Evolutionary conservation across 768 basidiomycete genomes (phyloP).

Genomic region (Boletus sensibilis): DNA sequence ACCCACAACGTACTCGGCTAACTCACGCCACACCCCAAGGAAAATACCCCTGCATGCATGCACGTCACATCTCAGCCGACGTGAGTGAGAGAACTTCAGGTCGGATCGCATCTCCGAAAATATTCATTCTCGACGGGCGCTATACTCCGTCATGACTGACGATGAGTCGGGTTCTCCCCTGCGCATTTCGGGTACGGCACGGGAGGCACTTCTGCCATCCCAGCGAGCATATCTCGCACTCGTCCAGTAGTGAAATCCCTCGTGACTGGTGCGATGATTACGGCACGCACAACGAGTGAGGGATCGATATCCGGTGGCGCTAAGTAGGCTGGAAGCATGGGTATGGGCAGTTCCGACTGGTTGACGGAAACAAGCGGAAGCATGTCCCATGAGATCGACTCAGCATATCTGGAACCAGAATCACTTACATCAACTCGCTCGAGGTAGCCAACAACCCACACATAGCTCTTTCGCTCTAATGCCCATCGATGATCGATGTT

Average conservation of each 20-base stretch:
- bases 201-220: constrained; percentile 17
- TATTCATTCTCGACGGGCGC: background rate
- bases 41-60: constrained; percentile 13
- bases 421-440: constrained; percentile 47
- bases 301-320: constrained; percentile 42
- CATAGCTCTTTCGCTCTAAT: constrained; percentile 47
- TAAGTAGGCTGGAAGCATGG: constrained; percentile 42
- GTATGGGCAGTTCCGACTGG: constrained; percentile 43
- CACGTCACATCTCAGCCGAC: constrained; percentile 23
- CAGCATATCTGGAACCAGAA: constrained; percentile 1
- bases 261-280: constrained; percentile 45
- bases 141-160: background rate
- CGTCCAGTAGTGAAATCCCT: constrained; percentile 42
- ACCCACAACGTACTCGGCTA: constrained; percentile 32
- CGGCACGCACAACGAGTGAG: constrained; percentile 50
- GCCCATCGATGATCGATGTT: constrained; percentile 42
- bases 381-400: constrained; percentile 17
- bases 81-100: constrained; percentile 3
- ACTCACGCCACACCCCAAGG: constrained; percentile 18
- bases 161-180: background rate
- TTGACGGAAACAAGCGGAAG: constrained; percentile 8
- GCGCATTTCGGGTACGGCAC: constrained; percentile 25
- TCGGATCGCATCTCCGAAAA: constrained; percentile 23
- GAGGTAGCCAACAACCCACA: constrained; percentile 59
- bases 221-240: constrained; percentile 24